Conservation (phyloP, 139 green algal species). For the Closterium sp. region DNA sequence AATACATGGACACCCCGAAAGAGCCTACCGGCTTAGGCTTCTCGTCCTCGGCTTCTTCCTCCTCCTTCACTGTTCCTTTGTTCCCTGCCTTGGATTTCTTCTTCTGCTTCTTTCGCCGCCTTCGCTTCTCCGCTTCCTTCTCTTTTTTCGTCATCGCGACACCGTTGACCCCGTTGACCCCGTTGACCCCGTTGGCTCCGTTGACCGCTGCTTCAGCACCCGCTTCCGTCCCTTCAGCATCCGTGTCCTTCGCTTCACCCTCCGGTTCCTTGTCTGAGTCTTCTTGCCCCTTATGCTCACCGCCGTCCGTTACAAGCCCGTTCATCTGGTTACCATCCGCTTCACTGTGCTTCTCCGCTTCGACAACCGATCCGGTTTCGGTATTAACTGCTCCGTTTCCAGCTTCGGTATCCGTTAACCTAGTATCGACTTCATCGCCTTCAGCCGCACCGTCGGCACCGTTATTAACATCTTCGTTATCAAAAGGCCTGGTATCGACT, state of each 20-base stretch:
- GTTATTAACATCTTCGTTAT: background rate
- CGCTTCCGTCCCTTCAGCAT: background rate
- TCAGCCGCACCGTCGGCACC: background rate
- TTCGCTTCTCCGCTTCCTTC: conserved; percentile 17
- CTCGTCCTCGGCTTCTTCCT: conserved; percentile 1
- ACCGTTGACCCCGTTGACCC: background rate
- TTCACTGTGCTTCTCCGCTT: background rate
- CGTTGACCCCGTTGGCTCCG: background rate
- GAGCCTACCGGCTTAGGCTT: background rate
- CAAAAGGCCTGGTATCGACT: background rate
- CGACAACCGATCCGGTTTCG: background rate
- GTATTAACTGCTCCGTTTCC: background rate
- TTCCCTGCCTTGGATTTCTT: conserved; percentile 6
- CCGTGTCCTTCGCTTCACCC: background rate
- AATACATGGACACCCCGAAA: background rate
- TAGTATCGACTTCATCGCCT: background rate
- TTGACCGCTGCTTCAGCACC: background rate
- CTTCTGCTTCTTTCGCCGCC: conserved; percentile 26
- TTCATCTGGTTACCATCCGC: background rate
- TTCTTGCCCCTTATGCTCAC: background rate
- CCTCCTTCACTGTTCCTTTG: background rate
- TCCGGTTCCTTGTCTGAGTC: background rate
- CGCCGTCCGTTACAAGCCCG: background rate
- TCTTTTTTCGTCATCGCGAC: conserved; percentile 3
- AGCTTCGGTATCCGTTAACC: background rate